These are phyloP conservation scores for Imleria badia DNA, from an alignment of 768 basidiomycete species.

Conservation along the genomic window DNA sequence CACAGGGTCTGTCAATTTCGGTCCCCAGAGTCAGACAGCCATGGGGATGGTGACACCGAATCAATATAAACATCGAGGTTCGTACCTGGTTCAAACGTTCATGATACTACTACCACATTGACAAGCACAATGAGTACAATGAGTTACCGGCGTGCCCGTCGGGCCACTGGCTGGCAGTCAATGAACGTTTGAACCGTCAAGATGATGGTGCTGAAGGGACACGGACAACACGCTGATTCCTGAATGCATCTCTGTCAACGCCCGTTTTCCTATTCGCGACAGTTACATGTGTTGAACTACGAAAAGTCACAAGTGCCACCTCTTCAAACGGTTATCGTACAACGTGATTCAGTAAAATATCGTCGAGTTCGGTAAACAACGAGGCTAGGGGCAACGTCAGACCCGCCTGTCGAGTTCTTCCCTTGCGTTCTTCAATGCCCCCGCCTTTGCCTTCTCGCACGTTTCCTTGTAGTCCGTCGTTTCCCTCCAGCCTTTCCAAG, in stretches of 20 bases:
- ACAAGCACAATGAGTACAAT: neutral
- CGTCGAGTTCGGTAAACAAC: neutral
- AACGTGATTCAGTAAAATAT: neutral
- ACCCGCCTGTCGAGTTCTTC: conserved; percentile 10
- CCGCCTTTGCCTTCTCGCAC: conserved; percentile 11
- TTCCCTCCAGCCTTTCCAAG: conserved; percentile 39
- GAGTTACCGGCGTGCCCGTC: conserved; percentile 2
- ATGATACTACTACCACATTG: no score
- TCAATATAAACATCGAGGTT: neutral
- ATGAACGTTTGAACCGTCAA: no score
- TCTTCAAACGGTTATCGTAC: neutral
- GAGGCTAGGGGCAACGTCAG: neutral
- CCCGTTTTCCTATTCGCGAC: neutral
- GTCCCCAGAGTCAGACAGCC: neutral
- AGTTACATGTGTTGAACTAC: no score
- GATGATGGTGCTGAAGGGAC: neutral
- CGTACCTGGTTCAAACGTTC: neutral
- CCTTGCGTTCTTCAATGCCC: conserved; percentile 2
- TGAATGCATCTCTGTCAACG: neutral
- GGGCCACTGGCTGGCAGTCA: no score
- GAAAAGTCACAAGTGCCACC: no score
- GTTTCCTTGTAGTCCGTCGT: conserved; percentile 23
- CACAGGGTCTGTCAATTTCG: neutral
- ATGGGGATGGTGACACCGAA: neutral
- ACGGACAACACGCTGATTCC: neutral